Evolutionary conservation across 495 filamentous ascomycete species (phyloP), one percentile per base, ranked within the genome.

Genomic region (Tuber microsphaerosporum): DNA sequence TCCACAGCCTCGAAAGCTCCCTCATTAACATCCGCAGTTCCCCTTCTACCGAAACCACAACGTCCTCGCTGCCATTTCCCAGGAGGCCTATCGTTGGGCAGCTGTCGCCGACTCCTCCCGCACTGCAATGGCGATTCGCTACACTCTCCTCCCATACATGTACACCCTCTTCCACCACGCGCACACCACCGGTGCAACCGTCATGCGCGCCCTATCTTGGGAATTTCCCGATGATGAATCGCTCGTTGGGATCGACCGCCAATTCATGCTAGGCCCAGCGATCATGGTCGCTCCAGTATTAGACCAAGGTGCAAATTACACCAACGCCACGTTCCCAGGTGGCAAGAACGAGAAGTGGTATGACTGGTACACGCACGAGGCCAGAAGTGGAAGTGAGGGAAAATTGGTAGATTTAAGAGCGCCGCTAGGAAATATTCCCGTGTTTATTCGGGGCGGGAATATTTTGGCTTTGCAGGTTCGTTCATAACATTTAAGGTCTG

Each of bases 131-230:
- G 83, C 85, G 20, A 91, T 94, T 71, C 89, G 93, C 39, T 97
- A 92, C 81, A 80, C 86, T 7, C 83, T 97, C 9, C 85, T 97
- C 0, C 91, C 92, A 0, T 95, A 95, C 82, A 87, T 94, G 71
- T 97, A 97, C 84, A 97, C 93, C 0, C 86, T 92, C 0, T 90
- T 94, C 86, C 87, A 91, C 74, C 83, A 87, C 6, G 92, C 93
- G 0, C 89, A 92, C 82, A 87, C 84, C 31, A 88, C 86, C 7
- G 92, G 92, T 9, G 87, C 85, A 31, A 93, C 93, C 0, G 91
- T 94, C 34, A 92, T 96, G 90, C 89, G 92, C 5, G 92, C 93
- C 2, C 85, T 95, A 7, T 86, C 90, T 1, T 95, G 93, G 93
- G 93, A 95, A 79, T 95, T 94, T 79, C 91, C 92, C 0, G 85